These are phyloP conservation scores for Zygoascus sp. DNA, from an alignment of 1,139 yeast genomes.

Conservation along the genomic window DNA sequence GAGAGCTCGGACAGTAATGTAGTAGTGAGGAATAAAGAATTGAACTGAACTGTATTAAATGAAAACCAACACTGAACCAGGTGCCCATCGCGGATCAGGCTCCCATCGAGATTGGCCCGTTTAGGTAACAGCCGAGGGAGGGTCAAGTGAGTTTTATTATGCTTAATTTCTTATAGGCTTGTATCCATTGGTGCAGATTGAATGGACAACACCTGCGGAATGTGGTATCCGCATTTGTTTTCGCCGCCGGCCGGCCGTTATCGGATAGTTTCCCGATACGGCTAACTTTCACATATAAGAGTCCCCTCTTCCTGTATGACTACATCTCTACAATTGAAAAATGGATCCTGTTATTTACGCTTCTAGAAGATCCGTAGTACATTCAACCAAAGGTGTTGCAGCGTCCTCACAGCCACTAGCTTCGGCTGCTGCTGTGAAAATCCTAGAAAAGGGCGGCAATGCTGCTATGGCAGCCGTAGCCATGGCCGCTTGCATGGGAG, in stretches of 20 bases:
- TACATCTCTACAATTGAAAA: too few species aligned
- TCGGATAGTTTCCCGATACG: neutral
- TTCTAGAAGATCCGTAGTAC: slow-evolving; percentile 73
- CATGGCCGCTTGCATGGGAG: slow-evolving; percentile 66
- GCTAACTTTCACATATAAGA: neutral
- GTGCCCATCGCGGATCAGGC: too few species aligned
- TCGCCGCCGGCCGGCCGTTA: neutral
- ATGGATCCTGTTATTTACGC: slow-evolving; percentile 9
- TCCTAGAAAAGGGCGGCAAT: slow-evolving; percentile 69
- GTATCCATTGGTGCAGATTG: too few species aligned
- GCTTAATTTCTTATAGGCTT: too few species aligned
- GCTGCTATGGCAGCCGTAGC: slow-evolving; percentile 79
- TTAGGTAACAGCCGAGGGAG: too few species aligned
- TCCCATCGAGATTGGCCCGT: too few species aligned
- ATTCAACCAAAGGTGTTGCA: slow-evolving; percentile 70
- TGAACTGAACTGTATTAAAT: neutral
- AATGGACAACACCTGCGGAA: neutral
- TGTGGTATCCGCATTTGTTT: neutral
- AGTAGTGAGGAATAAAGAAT: neutral
- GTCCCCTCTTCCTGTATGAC: neutral
- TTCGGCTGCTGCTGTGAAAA: slow-evolving; percentile 64
- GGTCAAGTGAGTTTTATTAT: too few species aligned
- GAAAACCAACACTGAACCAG: too few species aligned
- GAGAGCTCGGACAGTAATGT: slow-evolving; percentile 44
- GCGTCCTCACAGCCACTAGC: slow-evolving; percentile 76